Base-by-base conservation (phyloP, 2,329 filamentous ascomycete genomes). In the Ophiostoma australiae region DNA sequence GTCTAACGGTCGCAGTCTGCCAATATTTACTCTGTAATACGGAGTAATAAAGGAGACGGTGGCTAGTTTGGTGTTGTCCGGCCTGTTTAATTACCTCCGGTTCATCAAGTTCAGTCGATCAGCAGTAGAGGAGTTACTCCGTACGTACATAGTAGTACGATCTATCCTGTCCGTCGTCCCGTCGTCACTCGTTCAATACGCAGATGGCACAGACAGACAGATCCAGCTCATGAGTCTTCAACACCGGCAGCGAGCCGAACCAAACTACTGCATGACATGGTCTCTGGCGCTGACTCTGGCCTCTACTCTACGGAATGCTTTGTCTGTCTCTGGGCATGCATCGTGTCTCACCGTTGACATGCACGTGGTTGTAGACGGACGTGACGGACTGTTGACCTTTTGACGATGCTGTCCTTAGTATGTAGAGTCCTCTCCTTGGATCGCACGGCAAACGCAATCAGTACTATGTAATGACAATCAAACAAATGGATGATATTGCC, bases 211-310 rank as follows among this genome's bases (percentile, higher is more conserved):
- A 48, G 17, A 48, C 44, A n/a, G 20, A 5, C 41, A 44, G 41
- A 31, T 31, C 27, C 27, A 31, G 41, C 41, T 20, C 41, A n/a
- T 13, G n/a, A 31, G 23, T 58, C 39, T 41, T 41, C 52, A 63
- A 17, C 58, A 65, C 23, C 52, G 61, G 61, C 61, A 37, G 61
- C 15, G 31, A 65, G 61, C 61, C 61, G 61, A 65, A 65, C 33
- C 33, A 65, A 65, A 35, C 33, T 35, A 31, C 17, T 35, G 52
- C 52, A 65, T 35, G 61, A n/a, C 61, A 65, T 39, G 61, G 52
- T 31, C 44, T 7, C 17, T 20, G 6, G n/a, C n/a, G n/a, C n/a
- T n/a, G n/a, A n/a, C n/a, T n/a, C n/a, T n/a, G 27, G 27, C 27
- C 39, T 41, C 11, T 41, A 1, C 13, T 41, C 44, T 48, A 13